A percentile compares a stretch with the other conserved stretches of the same genome.
Conservation (phyloP, 2,329 filamentous ascomycete species). For the Trichoderma polysporum region DNA sequence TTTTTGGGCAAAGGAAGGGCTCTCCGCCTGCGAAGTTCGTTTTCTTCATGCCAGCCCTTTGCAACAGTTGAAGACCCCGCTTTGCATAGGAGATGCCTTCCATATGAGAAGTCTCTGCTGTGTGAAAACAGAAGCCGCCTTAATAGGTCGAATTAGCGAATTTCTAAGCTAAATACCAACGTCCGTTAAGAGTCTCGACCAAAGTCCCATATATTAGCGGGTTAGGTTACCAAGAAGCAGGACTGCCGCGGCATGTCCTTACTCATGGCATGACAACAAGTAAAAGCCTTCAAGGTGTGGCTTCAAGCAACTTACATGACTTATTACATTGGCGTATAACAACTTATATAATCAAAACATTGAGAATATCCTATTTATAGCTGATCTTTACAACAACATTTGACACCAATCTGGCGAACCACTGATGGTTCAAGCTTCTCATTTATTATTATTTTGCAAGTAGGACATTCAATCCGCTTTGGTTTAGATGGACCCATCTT, state of each 20-base stretch:
- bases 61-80: constrained; percentile 45
- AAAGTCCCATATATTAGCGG: not conserved
- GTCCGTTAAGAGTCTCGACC: not conserved
- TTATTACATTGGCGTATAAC: constrained; percentile 1
- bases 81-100: constrained; percentile 43
- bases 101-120: constrained; percentile 48
- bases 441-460: too few species aligned
- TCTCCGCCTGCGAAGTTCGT: constrained; percentile 3
- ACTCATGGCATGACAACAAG: not conserved
- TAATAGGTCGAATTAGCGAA: not conserved
- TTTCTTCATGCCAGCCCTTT: constrained; percentile 26
- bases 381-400: too few species aligned
- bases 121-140: constrained; percentile 58
- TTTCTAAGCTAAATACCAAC: not conserved
- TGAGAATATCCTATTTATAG: too few species aligned
- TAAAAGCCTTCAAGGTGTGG: not conserved
- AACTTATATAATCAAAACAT: too few species aligned
- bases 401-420: too few species aligned
- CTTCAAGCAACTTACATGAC: not conserved
- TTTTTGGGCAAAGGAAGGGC: not conserved
- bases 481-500: too few species aligned
- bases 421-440: too few species aligned
- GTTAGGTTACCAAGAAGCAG: too few species aligned
- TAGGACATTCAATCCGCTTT: too few species aligned
- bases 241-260: not conserved